Conservation (phyloP, 1,139 yeast species). For the Spencermartinsiella ligniputridi region DNA sequence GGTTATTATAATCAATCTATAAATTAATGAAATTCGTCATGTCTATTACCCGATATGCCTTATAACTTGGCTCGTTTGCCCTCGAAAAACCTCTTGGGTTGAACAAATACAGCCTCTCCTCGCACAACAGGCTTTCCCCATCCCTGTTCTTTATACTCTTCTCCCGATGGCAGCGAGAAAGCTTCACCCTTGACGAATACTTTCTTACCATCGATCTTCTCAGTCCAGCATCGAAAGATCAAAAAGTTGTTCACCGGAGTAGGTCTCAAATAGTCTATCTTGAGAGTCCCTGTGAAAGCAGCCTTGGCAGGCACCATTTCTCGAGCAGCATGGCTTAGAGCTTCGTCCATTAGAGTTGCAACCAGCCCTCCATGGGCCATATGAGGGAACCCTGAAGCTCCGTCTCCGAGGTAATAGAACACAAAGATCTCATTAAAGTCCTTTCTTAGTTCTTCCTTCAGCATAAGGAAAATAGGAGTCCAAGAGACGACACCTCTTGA, state of each 20-base stretch:
- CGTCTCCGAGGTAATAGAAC: conserved; percentile 67
- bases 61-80: background rate
- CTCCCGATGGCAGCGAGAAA: conserved; percentile 14
- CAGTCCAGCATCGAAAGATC: conserved; percentile 63
- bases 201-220: conserved; percentile 70
- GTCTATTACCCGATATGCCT: too few species aligned
- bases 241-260: conserved; percentile 63
- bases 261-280: conserved; percentile 62
- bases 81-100: background rate
- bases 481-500: conserved; percentile 30
- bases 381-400: conserved; percentile 63
- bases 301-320: conserved; percentile 72
- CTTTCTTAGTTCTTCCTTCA: conserved; percentile 21
- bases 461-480: conserved; percentile 30
- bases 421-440: conserved; percentile 20
- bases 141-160: conserved; percentile 12
- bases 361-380: conserved; percentile 84
- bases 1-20: too few species aligned
- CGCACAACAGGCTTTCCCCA: background rate
- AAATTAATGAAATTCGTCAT: too few species aligned
- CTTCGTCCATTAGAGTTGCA: conserved; percentile 81
- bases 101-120: background rate
- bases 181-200: conserved; percentile 61
- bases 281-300: conserved; percentile 86
- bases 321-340: conserved; percentile 82